Evolutionary conservation across 1,139 yeast species (phyloP).

Genomic region (Diutina catenulata): DNA sequence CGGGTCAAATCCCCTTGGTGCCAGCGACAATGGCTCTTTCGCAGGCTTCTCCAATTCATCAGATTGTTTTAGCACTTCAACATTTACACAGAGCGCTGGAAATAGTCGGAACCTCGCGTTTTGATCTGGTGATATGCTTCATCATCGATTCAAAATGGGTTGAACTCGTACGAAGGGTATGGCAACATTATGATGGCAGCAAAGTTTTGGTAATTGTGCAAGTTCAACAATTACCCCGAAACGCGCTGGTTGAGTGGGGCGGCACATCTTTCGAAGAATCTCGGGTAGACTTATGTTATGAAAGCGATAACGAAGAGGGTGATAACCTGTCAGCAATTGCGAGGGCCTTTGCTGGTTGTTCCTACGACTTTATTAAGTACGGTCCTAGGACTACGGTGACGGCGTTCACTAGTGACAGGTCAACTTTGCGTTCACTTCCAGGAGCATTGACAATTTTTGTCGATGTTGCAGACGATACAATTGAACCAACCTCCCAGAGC

Average conservation of each 20-base stretch:
- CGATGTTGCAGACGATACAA: too few species aligned
- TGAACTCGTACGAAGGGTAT: conserved; percentile 9
- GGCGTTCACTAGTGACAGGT: conserved; percentile 3
- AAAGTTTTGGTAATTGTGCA: conserved; percentile 39
- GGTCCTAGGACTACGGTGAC: neutral
- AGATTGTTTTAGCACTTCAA: conserved; percentile 53
- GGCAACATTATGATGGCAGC: conserved; percentile 10
- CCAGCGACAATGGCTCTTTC: conserved; percentile 56
- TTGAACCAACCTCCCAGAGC: too few species aligned
- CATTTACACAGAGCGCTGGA: conserved; percentile 57
- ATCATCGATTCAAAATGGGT: conserved; percentile 20
- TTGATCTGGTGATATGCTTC: conserved; percentile 44
- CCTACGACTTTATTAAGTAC: too few species aligned
- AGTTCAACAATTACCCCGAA: conserved; percentile 54
- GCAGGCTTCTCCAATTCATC: conserved; percentile 11
- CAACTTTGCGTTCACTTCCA: too few species aligned
- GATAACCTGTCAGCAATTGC: too few species aligned
- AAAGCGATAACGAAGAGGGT: conserved; percentile 26
- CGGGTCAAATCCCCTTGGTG: conserved; percentile 85
- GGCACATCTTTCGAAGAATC: conserved; percentile 37
- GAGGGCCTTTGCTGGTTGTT: too few species aligned
- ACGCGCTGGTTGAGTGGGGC: conserved; percentile 72
- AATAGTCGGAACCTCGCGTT: conserved; percentile 34
- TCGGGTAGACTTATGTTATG: conserved; percentile 27
- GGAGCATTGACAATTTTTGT: too few species aligned